phyloP scores from a whole-genome alignment of 23 red algal species.

The Cyanidium caldarium region DNA sequence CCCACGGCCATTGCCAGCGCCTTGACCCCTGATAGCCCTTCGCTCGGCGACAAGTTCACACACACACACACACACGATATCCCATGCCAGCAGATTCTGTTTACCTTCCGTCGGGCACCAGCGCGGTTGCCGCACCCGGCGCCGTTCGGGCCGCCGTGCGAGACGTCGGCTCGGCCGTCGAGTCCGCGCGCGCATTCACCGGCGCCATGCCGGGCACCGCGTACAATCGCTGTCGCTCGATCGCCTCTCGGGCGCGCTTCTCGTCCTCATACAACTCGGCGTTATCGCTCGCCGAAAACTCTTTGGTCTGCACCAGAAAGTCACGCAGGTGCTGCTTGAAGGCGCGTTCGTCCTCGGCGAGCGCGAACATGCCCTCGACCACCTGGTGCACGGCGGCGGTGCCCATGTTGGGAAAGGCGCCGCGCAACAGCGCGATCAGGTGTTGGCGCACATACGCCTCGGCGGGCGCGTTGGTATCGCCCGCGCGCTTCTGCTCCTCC shows the following conservation, averaged over 20 bases:
- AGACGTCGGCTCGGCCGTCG: too few relatives aligned
- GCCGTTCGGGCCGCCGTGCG: too few relatives aligned
- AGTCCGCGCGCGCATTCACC: not conserved
- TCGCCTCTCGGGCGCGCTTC: constrained; percentile 24
- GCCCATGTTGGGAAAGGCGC: constrained; percentile 82
- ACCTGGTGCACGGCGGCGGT: constrained; percentile 36
- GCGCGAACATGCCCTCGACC: constrained; percentile 48
- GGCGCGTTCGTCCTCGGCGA: constrained; percentile 52
- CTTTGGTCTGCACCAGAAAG: constrained; percentile 93
- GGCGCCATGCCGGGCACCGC: not conserved
- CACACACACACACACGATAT: too few relatives aligned
- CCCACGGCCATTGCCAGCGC: too few relatives aligned
- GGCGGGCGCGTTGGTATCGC: not conserved
- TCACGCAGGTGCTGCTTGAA: constrained; percentile 94
- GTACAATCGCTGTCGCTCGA: not conserved
- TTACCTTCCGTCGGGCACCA: too few relatives aligned
- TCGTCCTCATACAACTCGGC: constrained; percentile 92
- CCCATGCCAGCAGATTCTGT: too few relatives aligned
- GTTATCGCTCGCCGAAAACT: constrained; percentile 87
- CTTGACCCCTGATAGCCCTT: too few relatives aligned
- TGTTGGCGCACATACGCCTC: constrained; percentile 45
- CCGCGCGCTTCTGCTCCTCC: not conserved
- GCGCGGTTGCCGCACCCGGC: too few relatives aligned
- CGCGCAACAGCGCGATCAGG: constrained; percentile 43
- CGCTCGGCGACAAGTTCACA: too few relatives aligned